Evolutionary conservation across 495 filamentous ascomycete genomes (phyloP).

Genomic region (Penicillium steckii): DNA sequence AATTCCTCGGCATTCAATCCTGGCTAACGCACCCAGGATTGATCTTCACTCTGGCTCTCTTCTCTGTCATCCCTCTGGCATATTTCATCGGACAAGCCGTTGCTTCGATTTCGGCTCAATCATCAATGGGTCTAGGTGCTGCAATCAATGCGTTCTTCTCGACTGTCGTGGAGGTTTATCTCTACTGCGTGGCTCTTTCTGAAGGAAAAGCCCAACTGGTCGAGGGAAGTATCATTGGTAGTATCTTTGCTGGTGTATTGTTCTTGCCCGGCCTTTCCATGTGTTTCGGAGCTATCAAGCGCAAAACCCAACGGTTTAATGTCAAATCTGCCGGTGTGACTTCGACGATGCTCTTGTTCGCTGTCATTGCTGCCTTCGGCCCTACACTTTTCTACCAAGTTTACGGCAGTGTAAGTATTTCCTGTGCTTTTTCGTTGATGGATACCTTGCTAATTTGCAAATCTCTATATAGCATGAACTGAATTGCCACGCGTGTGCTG

Average conservation of each 20-base stretch:
- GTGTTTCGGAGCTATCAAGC: constrained; percentile 97
- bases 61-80: constrained; percentile 94
- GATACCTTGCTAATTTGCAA: constrained; percentile 22
- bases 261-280: constrained; percentile 97
- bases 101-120: constrained; percentile 98
- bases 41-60: constrained; percentile 78
- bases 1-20: constrained; percentile 63
- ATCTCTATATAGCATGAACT: constrained; percentile 72
- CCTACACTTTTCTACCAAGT: constrained; percentile 99
- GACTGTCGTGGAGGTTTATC: constrained; percentile 96
- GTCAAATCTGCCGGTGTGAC: constrained; percentile 95
- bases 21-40: constrained; percentile 77
- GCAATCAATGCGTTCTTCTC: constrained; percentile 99
- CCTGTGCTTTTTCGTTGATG: neutral
- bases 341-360: constrained; percentile 97
- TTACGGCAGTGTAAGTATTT: constrained; percentile 77
- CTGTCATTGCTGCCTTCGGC: constrained; percentile 94
- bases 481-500: constrained; percentile 77
- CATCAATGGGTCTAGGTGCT: constrained; percentile 98
- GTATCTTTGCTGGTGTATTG: constrained; percentile 94
- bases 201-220: constrained; percentile 92
- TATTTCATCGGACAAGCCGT: constrained; percentile 99
- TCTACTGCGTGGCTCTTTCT: constrained; percentile 92
- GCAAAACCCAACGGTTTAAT: constrained; percentile 99
- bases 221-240: constrained; percentile 95